phyloP scores from a whole-genome alignment of 1,284 basidiomycete genomes.

The Marasmius sp. region DNA sequence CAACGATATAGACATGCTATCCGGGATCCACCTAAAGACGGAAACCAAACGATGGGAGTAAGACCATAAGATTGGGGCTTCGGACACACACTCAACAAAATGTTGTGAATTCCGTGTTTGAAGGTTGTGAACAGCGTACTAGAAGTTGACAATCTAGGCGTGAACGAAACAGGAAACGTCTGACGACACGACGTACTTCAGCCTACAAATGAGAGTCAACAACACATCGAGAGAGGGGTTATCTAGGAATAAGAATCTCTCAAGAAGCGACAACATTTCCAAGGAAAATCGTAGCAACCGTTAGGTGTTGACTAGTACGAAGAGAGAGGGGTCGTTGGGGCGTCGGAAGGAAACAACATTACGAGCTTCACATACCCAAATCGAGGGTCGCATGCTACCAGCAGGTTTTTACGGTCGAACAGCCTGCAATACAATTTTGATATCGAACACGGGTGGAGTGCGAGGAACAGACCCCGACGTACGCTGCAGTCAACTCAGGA shows the following conservation, averaged over 20 bases:
- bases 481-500: slow-evolving; percentile 71
- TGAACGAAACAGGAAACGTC: slow-evolving; percentile 14
- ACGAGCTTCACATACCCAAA: slow-evolving; percentile 53
- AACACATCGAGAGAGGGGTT: slow-evolving; percentile 14
- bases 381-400: slow-evolving; percentile 85
- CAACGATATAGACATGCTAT: slow-evolving; percentile 79
- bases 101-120: slow-evolving; percentile 72
- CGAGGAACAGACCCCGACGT: slow-evolving; percentile 20
- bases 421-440: slow-evolving; percentile 44
- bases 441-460: background rate
- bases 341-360: background rate
- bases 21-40: slow-evolving; percentile 73
- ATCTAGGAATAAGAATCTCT: slow-evolving; percentile 56
- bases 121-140: slow-evolving; percentile 52
- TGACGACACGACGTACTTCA: slow-evolving; percentile 44
- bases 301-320: slow-evolving; percentile 70
- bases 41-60: slow-evolving; percentile 2
- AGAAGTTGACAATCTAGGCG: background rate
- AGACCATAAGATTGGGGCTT: background rate
- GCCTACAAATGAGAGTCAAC: slow-evolving; percentile 45
- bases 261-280: slow-evolving; percentile 78
- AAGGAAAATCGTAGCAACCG: slow-evolving; percentile 86
- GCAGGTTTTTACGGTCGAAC: slow-evolving; percentile 78
- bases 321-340: slow-evolving; percentile 1
- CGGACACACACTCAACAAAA: slow-evolving; percentile 71